Evolutionary conservation across 345 rosid species (phyloP), one percentile per base, ranked within the genome.

Genomic region (Lepidium africanum): DNA sequence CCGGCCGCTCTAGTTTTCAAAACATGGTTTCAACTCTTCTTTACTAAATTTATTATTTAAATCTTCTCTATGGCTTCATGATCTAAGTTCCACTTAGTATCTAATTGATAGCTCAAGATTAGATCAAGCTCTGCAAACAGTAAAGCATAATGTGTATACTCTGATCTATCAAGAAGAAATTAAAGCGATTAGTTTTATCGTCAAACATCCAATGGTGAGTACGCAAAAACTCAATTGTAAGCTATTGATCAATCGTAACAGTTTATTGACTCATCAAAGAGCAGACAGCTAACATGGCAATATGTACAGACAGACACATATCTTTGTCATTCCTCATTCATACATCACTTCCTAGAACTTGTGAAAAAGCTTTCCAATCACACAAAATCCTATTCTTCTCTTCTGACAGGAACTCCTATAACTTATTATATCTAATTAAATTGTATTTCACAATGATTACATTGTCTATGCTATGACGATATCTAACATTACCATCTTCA

Each of bases 321-420:
- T 67, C 77, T 59, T 42, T 50, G 56, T 66, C 72, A 67, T 56
- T 30, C 17, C 16, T 59, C 63, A 67, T 67, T 52, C 69, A 74
- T 67, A 60, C 64, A 74, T 74, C 78, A 74, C 78, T 74, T 74
- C 69, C 53, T 60, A 52, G 9, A 50, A 45, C 68, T 52, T 66
- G 53, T 66, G 67, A 45, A 40, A 52, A 52, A 37, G 45, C 65
- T 40, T 42, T 47, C 32, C 49, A 63, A 48, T 46, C 45, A 64
- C 63, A 70, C 48, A 54, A 51, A 65, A 40, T 40, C 47, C 45
- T 57, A n/a, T 27, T 64, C 17, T 27, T 56, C 17, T 47, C 41
- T 59, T 64, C 70, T 62, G 9, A 25, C 49, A 12, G 6, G 16
- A 65, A 51, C 46, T 39, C 9, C 7, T n/a, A 35, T 50, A 58